Conservation (phyloP, 768 basidiomycete genomes). For the Rickenella mellea region DNA sequence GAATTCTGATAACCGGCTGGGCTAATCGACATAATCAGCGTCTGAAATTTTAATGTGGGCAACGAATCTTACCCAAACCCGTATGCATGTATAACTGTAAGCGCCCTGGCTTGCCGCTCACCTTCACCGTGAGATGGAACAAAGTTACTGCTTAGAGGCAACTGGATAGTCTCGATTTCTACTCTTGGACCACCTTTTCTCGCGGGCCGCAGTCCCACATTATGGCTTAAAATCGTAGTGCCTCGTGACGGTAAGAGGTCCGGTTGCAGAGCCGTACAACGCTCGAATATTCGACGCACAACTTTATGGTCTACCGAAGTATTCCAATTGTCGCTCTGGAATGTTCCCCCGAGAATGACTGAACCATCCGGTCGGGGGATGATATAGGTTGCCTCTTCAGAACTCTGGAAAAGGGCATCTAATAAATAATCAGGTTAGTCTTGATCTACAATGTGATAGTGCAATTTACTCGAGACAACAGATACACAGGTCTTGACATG, state of each 20-base stretch:
- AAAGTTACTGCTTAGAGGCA: conserved; percentile 23
- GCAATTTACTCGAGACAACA: conserved; percentile 9
- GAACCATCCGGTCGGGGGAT: conserved; percentile 48
- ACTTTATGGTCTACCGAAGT: conserved; percentile 32
- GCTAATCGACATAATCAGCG: conserved; percentile 9
- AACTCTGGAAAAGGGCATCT: not conserved
- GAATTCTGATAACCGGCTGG: conserved; percentile 29
- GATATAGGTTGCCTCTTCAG: conserved; percentile 38
- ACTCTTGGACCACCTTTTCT: conserved; percentile 48
- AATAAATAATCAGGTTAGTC: not conserved
- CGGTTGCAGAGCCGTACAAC: conserved; percentile 31
- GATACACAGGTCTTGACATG: conserved; percentile 35
- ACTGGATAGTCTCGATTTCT: conserved; percentile 32
- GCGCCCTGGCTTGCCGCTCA: conserved; percentile 11
- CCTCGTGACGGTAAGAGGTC: conserved; percentile 20
- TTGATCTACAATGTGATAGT: not conserved
- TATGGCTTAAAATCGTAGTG: conserved; percentile 39
- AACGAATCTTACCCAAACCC: conserved; percentile 40
- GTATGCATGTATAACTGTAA: conserved; percentile 46
- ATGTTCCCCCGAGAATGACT: conserved; percentile 51
- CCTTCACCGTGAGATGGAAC: conserved; percentile 10
- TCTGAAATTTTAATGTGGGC: conserved; percentile 6
- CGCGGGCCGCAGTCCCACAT: conserved; percentile 50
- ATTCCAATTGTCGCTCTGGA: conserved; percentile 39
- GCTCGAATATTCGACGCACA: conserved; percentile 36